Conservation (phyloP, 495 filamentous ascomycete species). For the Trichocladium uniseriatum region DNA sequence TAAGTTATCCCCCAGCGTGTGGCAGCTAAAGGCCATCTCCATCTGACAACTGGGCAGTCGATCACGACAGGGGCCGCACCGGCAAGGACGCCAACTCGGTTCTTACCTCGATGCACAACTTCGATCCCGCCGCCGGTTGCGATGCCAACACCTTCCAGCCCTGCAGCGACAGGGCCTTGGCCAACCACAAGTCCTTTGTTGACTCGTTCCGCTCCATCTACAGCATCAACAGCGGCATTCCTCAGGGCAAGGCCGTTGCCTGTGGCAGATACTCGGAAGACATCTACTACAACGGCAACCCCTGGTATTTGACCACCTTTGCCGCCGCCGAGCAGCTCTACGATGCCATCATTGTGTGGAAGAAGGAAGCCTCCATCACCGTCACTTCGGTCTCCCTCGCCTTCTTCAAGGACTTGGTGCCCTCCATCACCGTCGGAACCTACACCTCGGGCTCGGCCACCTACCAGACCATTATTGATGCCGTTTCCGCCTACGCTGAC, state of each 20-base stretch:
- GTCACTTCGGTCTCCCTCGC: conserved; percentile 45
- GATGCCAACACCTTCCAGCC: conserved; percentile 53
- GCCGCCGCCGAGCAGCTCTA: conserved; percentile 60
- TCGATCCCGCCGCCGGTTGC: conserved; percentile 51
- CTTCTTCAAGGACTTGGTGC: conserved; percentile 49
- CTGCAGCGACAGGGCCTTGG: conserved; percentile 51
- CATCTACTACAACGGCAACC: conserved; percentile 56
- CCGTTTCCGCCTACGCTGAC: conserved; percentile 54
- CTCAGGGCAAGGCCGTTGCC: conserved; percentile 45
- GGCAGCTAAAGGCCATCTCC: background rate
- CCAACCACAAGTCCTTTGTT: conserved; percentile 55
- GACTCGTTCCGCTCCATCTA: conserved; percentile 57
- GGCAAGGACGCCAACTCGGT: conserved; percentile 57
- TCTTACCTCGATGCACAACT: conserved; percentile 53
- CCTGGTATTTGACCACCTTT: conserved; percentile 57
- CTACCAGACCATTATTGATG: conserved; percentile 43
- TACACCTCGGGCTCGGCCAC: conserved; percentile 38
- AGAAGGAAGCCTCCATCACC: conserved; percentile 41
- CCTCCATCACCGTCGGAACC: conserved; percentile 41
- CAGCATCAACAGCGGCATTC: conserved; percentile 44
- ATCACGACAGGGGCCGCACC: conserved; percentile 37
- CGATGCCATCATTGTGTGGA: conserved; percentile 53
- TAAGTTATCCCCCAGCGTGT: conserved; percentile 6
- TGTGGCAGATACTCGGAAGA: conserved; percentile 65
- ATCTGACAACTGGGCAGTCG: conserved; percentile 18